phyloP scores from a whole-genome alignment of 2,329 filamentous ascomycete genomes.

The Neofusicoccum ribis region DNA sequence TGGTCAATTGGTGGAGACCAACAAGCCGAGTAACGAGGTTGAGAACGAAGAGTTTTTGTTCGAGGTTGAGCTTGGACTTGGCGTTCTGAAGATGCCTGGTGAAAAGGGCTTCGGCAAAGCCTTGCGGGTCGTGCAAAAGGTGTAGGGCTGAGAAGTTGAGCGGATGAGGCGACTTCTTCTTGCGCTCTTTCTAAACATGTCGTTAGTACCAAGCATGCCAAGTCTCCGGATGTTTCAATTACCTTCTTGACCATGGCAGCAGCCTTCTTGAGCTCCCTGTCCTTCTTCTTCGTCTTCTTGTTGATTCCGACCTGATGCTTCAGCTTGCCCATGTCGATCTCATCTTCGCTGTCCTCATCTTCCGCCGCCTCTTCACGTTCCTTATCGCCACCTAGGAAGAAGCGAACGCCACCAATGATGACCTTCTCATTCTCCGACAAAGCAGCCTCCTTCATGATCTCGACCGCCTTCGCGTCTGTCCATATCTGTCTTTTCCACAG shows the following conservation, averaged over 20 bases:
- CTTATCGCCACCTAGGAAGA: slow-evolving; percentile 95
- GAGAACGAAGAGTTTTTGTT: slow-evolving; percentile 85
- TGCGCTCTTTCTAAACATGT: slow-evolving; percentile 62
- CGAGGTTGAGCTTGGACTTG: slow-evolving; percentile 80
- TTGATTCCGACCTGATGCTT: slow-evolving; percentile 88
- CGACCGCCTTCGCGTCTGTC: slow-evolving; percentile 92
- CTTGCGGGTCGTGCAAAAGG: slow-evolving; percentile 89
- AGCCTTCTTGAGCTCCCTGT: slow-evolving; percentile 75
- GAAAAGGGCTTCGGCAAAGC: slow-evolving; percentile 87
- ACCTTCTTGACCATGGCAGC: slow-evolving; percentile 73
- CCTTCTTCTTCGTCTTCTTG: slow-evolving; percentile 92
- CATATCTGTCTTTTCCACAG: slow-evolving; percentile 96
- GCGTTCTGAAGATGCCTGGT: slow-evolving; percentile 85
- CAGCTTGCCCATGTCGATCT: slow-evolving; percentile 75
- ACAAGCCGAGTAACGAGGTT: slow-evolving; percentile 89
- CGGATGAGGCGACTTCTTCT: slow-evolving; percentile 82
- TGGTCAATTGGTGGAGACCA: slow-evolving; percentile 86
- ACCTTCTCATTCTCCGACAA: slow-evolving; percentile 93
- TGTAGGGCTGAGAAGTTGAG: slow-evolving; percentile 97
- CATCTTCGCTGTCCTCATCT: slow-evolving; percentile 81
- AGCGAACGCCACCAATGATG: slow-evolving; percentile 79
- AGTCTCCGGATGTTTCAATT: not conserved
- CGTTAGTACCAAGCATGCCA: not conserved
- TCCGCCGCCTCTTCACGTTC: slow-evolving; percentile 85
- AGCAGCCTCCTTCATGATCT: slow-evolving; percentile 94